Base-by-base conservation (phyloP, 306 rosid species). In the Macrotyloma uniflorum region DNA sequence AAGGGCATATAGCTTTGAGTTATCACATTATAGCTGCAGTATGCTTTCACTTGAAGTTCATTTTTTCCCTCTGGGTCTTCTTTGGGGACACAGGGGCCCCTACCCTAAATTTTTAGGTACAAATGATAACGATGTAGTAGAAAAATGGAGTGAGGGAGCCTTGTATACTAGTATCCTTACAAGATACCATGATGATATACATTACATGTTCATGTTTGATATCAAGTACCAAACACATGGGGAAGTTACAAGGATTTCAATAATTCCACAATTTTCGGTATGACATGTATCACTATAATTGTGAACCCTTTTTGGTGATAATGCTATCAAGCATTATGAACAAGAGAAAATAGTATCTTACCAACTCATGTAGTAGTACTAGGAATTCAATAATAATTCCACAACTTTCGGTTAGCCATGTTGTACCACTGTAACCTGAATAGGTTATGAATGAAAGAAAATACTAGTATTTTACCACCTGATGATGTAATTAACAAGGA, bases 191-290 rank as follows among this genome's bases (percentile, higher is more conserved):
- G 42, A 20, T 70, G 28, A 59, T 78, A 14, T 36, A 78, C 11
- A 43, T 18, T 7, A 54, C 65, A 24, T 54, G 68, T 68, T 75
- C 38, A 47, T 47, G 70, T 20, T 15, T 43, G 55, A 23, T 42
- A 12, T 47, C 20, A 67, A 53, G 45, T 53, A 23, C 62, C 82
- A 51, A 42, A 82, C 78, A 61, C 81, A 77, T 76, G 74, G 67
- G 73, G 40, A 47, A 35, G 30, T 47, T 58, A n/a, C 46, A 35
- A 35, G 70, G 70, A 14, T 6, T 55, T 54, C 47, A 75, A 81
- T 69, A 75, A 68, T 62, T 75, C 77, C 77, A 81, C 49, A 68
- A 13, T 67, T 74, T 67, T 18, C 8, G 57, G 57, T 12, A 35
- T 74, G 53, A 58, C 74, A 45, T 66, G 75, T 24, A 67, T 15